Evolutionary conservation across 2,329 filamentous ascomycete species (phyloP).

Genomic region (Chrysoporthe austroafricana): DNA sequence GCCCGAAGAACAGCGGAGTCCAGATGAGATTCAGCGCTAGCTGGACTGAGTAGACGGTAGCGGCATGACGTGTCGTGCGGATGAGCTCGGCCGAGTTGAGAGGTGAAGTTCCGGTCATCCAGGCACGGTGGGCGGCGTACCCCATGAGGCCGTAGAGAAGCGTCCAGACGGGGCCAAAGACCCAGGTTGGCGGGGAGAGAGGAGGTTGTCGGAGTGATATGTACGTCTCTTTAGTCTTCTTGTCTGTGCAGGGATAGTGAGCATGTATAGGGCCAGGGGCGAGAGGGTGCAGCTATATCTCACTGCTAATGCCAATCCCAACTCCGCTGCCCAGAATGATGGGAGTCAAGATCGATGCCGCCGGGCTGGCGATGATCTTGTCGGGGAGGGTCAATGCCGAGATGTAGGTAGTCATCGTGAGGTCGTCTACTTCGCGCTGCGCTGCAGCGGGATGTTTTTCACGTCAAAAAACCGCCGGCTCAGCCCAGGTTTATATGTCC

Average conservation of each 20-base stretch:
- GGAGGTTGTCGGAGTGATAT: conserved; percentile 70
- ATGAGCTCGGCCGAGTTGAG: conserved; percentile 55
- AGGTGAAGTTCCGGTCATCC: conserved; percentile 63
- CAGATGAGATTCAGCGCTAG: conserved; percentile 83
- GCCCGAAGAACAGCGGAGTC: conserved; percentile 92
- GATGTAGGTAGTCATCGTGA: conserved; percentile 76
- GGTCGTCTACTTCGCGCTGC: background rate
- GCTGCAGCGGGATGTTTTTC: background rate
- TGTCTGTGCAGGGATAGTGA: conserved; percentile 15
- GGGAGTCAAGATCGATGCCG: conserved; percentile 75
- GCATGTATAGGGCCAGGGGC: background rate
- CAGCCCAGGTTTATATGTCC: background rate
- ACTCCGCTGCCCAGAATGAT: conserved; percentile 72
- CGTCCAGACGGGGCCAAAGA: conserved; percentile 70
- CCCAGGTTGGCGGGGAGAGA: conserved; percentile 60
- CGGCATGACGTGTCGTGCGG: conserved; percentile 65
- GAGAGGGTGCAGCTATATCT: conserved; percentile 34
- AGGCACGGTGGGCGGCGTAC: conserved; percentile 82
- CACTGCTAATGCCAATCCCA: conserved; percentile 70
- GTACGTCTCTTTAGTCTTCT: conserved; percentile 64
- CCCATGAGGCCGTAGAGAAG: conserved; percentile 77
- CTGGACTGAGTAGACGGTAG: conserved; percentile 84
- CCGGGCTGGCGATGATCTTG: conserved; percentile 71
- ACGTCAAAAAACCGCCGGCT: background rate
- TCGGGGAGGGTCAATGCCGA: conserved; percentile 76